A percentile compares a stretch with the other conserved stretches of the same genome.
phyloP scores from a whole-genome alignment of 371 early-diverging fungal genomes.

The Entomophthora muscae region DNA sequence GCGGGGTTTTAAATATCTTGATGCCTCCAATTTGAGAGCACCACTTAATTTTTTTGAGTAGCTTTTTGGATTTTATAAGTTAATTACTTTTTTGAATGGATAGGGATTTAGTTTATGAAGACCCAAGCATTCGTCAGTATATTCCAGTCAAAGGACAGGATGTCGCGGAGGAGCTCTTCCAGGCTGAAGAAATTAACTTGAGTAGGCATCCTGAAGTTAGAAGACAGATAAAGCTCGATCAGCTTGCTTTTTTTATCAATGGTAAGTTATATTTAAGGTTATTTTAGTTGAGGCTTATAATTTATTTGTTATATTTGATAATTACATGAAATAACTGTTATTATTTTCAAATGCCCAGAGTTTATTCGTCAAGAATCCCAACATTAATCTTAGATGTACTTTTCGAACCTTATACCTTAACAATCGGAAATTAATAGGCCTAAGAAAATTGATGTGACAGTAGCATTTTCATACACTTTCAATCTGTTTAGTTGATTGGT shows the following conservation, averaged over 20 bases:
- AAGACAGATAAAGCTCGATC: neutral
- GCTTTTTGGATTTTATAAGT: no score
- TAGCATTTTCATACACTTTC: no score
- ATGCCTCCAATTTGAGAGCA: no score
- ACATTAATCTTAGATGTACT: neutral
- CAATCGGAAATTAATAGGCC: neutral
- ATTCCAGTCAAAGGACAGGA: no score
- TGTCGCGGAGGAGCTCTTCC: no score
- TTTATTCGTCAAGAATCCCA: neutral
- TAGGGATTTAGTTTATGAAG: no score
- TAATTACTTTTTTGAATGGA: no score
- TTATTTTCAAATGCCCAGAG: neutral
- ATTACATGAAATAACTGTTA: neutral
- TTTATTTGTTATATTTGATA: neutral
- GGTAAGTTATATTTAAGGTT: neutral
- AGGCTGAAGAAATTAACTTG: neutral
- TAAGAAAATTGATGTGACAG: no score
- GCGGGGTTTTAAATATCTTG: no score
- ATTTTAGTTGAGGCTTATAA: neutral
- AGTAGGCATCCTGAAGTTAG: neutral
- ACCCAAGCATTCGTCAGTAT: no score
- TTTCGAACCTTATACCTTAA: neutral
- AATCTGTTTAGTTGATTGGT: no score
- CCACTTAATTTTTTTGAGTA: no score
- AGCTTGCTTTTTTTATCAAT: neutral